Base-by-base conservation (phyloP, 768 basidiomycete genomes). In the Tulasnella sp. region DNA sequence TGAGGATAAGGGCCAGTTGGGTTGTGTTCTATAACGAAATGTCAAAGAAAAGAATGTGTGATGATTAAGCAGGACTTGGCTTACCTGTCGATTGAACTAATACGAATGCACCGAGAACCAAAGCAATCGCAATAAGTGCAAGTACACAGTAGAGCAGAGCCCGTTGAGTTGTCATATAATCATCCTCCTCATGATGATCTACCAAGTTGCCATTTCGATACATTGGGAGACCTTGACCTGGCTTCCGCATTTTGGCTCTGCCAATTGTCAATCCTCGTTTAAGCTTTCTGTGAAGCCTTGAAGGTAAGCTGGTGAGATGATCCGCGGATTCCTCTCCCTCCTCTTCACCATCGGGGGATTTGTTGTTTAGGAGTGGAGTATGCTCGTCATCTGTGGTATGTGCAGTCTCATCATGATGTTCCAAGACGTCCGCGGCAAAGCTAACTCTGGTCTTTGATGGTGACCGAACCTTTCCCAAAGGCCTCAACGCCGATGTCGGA, bases 221-320 rank as follows among this genome's bases (percentile, higher is more conserved):
- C 12, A 27, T 22, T 12, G 49, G 27, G 37, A 42, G 35, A 13
- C 19, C 49, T n/a, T 34, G 27, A 6, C 49, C 49, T 1, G 49
- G 28, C 29, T 32, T 41, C 40, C 35, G 29, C 28, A 51, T 34
- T 31, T 51, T 51, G 5, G 37, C 29, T 15, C 49, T 20, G 19
- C 49, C 40, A 0, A 51, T 42, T 25, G 44, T n/a, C 29, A 51
- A 31, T 10, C 49, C 49, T 41, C 44, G 41, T 42, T 51, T 51
- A 3, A 41, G 27, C 49, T 51, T 51, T 43, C 49, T 25, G n/a
- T 51, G 39, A 12, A 51, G 40, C 16, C 49, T 51, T 15, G 49
- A 51, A 5, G 49, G 40, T 29, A 51, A 24, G 31, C 13, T 43
- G 19, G 40, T 42, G 25, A 51, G 40, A 42, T 40, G 37, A 34